A percentile compares a stretch with the other conserved stretches of the same genome.
Evolutionary conservation across 2,329 filamentous ascomycete species (phyloP).

Genomic region (Pseudogymnoascus sp.): DNA sequence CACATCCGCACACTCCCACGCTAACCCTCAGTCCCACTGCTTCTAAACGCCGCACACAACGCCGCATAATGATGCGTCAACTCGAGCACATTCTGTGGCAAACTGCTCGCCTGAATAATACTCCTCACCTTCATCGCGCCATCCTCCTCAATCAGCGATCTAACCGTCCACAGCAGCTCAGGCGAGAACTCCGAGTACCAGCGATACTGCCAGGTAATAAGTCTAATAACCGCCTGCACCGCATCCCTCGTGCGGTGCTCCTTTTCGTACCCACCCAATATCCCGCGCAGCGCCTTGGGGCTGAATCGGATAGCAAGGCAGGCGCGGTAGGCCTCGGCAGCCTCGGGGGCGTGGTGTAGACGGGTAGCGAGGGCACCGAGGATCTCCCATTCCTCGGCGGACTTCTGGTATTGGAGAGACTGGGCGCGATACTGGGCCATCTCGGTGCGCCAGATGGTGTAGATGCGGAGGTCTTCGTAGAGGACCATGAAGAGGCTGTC

Average conservation of each 20-base stretch:
- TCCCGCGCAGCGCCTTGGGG: slow-evolving; percentile 81
- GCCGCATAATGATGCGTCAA: slow-evolving; percentile 94
- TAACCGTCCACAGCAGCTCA: slow-evolving; percentile 76
- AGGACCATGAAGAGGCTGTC: slow-evolving; percentile 99
- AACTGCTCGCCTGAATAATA: slow-evolving; percentile 90
- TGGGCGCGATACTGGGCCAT: slow-evolving; percentile 93
- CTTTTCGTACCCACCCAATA: slow-evolving; percentile 72
- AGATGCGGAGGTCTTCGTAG: slow-evolving; percentile 94
- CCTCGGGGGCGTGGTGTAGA: slow-evolving; percentile 85
- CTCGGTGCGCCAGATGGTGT: slow-evolving; percentile 98
- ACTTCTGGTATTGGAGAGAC: slow-evolving; percentile 93
- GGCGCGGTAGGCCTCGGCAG: slow-evolving; percentile 83
- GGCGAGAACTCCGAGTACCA: slow-evolving; percentile 99
- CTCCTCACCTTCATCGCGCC: slow-evolving; percentile 95
- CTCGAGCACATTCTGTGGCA: slow-evolving; percentile 88
- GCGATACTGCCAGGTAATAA: slow-evolving; percentile 96
- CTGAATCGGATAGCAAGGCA: slow-evolving; percentile 86
- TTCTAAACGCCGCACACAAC: slow-evolving; percentile 88
- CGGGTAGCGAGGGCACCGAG: slow-evolving; percentile 87
- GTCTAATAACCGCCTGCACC: slow-evolving; percentile 75
- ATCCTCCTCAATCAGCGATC: slow-evolving; percentile 92
- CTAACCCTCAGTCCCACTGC: slow-evolving; percentile 55
- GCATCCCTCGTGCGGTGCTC: slow-evolving; percentile 73
- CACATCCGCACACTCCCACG: not conserved
- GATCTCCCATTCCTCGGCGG: slow-evolving; percentile 96